Evolutionary conservation across 2,329 filamentous ascomycete genomes (phyloP), one percentile per base, ranked within the genome.

Genomic region (Alternaria metachromatica): DNA sequence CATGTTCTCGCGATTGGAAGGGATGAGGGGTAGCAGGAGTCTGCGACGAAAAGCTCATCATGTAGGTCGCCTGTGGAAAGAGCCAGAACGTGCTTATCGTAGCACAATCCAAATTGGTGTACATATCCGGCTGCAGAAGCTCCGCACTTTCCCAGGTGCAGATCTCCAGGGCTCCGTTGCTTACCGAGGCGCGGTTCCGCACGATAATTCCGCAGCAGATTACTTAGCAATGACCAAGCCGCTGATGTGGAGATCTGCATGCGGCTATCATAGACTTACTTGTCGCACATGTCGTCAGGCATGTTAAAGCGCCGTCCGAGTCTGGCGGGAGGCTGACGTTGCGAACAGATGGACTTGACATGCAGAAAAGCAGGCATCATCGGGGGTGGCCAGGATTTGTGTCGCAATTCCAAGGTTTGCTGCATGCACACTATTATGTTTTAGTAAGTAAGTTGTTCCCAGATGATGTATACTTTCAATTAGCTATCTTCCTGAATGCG

Each of bases 71-170:
- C 48, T 21, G 44, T 46, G 13, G 63, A 69, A 65, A 26, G 28
- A 56, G 51, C 62, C 57, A 64, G 62, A 65, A 67, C 12, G 18
- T 55, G 66, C 65, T 64, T 67, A 65, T 67, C 64, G 55, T 58
- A 37, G 37, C 44, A 50, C 46, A 64, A 43, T 53, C 49, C 33
- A 51, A 57, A 48, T 45, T 63, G 51, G 48, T 61, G 55, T 58
- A 53, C 56, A 49, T 50, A n/a, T 49, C 61, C 61, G 61, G 51
- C 53, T 60, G 59, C 53, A 55, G 49, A 59, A 54, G 62, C 43
- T 65, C 62, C 60, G 54, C 60, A 56, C 37, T 25, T 51, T 56
- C n/a, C 23, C 37, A 51, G 56, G 55, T 63, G 58, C 62, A 63
- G 37, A 55, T 63, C 58, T 58, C 50, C 43, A 45, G 37, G 37